Evolutionary conservation across 768 basidiomycete species (phyloP).

Genomic region (Termitomyces sp.): DNA sequence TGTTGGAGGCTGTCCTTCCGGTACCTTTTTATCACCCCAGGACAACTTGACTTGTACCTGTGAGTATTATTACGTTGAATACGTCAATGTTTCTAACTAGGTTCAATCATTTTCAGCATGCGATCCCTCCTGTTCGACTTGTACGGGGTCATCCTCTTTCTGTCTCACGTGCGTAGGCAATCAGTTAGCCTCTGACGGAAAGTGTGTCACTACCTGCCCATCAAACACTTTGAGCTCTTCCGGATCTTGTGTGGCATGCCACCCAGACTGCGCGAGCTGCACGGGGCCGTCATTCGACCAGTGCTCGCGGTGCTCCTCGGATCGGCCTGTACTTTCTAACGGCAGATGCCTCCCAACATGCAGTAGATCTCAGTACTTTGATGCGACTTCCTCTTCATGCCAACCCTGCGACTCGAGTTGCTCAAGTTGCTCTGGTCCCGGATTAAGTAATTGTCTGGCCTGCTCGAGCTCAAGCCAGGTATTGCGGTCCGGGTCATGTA

Average conservation of each 20-base stretch:
- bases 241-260: conserved; percentile 69
- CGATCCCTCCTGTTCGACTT: conserved; percentile 67
- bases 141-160: conserved; percentile 58
- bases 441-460: conserved; percentile 64
- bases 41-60: conserved; percentile 70
- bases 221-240: conserved; percentile 62
- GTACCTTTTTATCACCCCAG: conserved; percentile 65
- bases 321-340: conserved; percentile 65
- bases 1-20: conserved; percentile 63
- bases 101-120: conserved; percentile 39
- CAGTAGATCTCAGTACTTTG: conserved; percentile 67
- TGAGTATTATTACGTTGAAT: conserved; percentile 18
- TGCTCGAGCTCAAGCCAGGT: conserved; percentile 63
- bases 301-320: conserved; percentile 65
- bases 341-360: conserved; percentile 81
- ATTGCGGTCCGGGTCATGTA: conserved; percentile 62
- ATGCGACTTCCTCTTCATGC: conserved; percentile 58
- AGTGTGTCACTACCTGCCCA: conserved; percentile 75
- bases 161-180: conserved; percentile 70
- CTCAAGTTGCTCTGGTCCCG: conserved; percentile 70
- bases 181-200: conserved; percentile 64
- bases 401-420: conserved; percentile 72
- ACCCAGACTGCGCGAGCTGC: conserved; percentile 84
- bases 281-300: conserved; percentile 74
- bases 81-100: conserved; percentile 1